phyloP scores from a whole-genome alignment of 164 flowering plant species.

The Cinnamomum micranthum region DNA sequence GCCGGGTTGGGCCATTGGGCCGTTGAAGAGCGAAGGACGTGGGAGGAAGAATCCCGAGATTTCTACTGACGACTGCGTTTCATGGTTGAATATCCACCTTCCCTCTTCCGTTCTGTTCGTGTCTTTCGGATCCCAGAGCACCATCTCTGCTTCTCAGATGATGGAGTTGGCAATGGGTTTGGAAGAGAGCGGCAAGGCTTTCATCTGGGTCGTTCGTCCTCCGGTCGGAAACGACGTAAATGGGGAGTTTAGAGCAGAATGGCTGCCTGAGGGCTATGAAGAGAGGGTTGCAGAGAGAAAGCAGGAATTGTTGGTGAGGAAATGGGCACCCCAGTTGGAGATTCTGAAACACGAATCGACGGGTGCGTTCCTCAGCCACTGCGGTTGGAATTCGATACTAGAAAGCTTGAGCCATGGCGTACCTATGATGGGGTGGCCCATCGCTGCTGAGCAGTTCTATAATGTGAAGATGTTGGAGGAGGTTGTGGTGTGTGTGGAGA shows the following conservation, averaged over 20 bases:
- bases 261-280: slow-evolving; percentile 16
- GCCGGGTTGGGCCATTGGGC: slow-evolving; percentile 16
- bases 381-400: slow-evolving; percentile 20
- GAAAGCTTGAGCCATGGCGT: slow-evolving; percentile 17
- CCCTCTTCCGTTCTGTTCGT: slow-evolving; percentile 46
- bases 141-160: slow-evolving; percentile 44
- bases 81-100: slow-evolving; percentile 42
- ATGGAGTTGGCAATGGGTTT: slow-evolving; percentile 48
- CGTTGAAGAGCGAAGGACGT: background rate
- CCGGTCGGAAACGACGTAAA: slow-evolving; percentile 21
- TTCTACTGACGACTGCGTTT: background rate
- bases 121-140: slow-evolving; percentile 55
- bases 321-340: slow-evolving; percentile 11
- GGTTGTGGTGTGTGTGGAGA: slow-evolving; percentile 16
- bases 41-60: slow-evolving; percentile 5
- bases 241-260: slow-evolving; percentile 17
- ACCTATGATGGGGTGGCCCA: slow-evolving; percentile 21
- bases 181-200: slow-evolving; percentile 36
- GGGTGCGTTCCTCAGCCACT: slow-evolving; percentile 17
- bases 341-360: slow-evolving; percentile 14
- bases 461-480: slow-evolving; percentile 20
- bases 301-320: slow-evolving; percentile 1
- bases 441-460: slow-evolving; percentile 16
- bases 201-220: slow-evolving; percentile 36
- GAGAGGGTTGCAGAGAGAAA: background rate